Evolutionary conservation across 768 basidiomycete genomes (phyloP), one percentile per base, ranked within the genome.

Genomic region (Clitopilus passeckerianus): DNA sequence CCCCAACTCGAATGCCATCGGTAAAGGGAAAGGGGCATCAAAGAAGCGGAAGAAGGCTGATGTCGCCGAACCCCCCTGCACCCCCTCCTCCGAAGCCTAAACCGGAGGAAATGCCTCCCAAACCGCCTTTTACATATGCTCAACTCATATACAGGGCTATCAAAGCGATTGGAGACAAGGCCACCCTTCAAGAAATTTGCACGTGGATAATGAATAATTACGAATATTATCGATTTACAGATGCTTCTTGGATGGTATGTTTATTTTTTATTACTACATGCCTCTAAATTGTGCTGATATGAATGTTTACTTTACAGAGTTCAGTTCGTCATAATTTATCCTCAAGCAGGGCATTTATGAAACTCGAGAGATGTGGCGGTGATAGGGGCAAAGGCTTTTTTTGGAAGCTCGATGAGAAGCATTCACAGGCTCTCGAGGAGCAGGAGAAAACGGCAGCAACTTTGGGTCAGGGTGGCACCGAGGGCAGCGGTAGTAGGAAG

Each of bases 291-390:
- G 9, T 54, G 58, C 34, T 52, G 62, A 62, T 60, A 67, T 57
- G 50, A 35, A 16, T 30, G 24, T 62, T 35, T 3, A 23, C n/a
- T 35, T 37, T 56, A 34, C 68, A 94, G 92, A 94, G 91, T 66
- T 96, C 96, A 30, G 89, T 98, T 52, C 89, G 95, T 20, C 95
- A 98, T 68, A 95, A 95, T 70, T 74, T 99, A n/a, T 95, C 95
- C 0, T 92, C 93, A 10, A 89, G 90, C 68, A 86, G 88, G 53
- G 93, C 92, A 0, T 99, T 99, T 75, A 80, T 91, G 70, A 98
- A 98, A 73, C 81, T 92, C 71, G 91, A 95, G 60, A 81, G 92
- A 30, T 89, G 86, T 61, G 84, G 86, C 6, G 90, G 93, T 60
- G 92, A 90, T 76, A 82, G 89, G 61, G 90, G 92, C 8, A 97